Base-by-base conservation (phyloP, 495 filamentous ascomycete genomes). In the Geoglossum glabrum region DNA sequence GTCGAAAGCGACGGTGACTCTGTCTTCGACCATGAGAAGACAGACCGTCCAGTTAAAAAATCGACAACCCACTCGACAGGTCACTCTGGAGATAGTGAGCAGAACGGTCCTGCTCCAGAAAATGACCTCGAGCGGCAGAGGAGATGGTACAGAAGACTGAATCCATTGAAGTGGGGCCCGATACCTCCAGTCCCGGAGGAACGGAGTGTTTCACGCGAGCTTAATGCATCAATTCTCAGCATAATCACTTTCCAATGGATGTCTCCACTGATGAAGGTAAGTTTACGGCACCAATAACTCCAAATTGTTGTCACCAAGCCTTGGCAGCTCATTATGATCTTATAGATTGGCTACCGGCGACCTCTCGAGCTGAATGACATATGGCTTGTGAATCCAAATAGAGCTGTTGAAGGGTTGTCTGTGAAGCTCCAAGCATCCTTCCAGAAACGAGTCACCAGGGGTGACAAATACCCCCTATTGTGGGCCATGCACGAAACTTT, bases 401-500 rank as follows among this genome's bases (percentile, higher is more conserved):
- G 90, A 43, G 72, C 77, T n/a, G 81, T 84, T 40, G 78, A 86
- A 25, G 66, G 78, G 4, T 65, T 95, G 64, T 79, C 83, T 10
- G 66, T 67, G 8, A 84, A 78, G 63, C 69, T 92, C 26, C 71
- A 79, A 25, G 74, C 71, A 34, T 78, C 84, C 0, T 86, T 95
- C 63, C 69, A 83, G 58, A 76, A 72, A 55, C 78, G 88, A 6
- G 73, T 78, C 6, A 73, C 73, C 36, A 72, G 78, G 26, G 85
- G 86, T 26, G 79, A 80, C 38, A 84, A 86, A 62, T 77, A 84
- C 58, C 85, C 90, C 0, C 71, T 98, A 11, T 62, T 86, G 11
- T 84, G 79, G 72, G 86, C 90, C 6, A 64, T 98, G 52, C 85
- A 92, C 68, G 90, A 96, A 60, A 87, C 86, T 1, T 93, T 92